Percentiles rank a stretch among this genome's conserved stretches.
These are phyloP conservation scores for Beauveria sp. DNA, from an alignment of 2,329 filamentous ascomycete species.

Conservation along the genomic window DNA sequence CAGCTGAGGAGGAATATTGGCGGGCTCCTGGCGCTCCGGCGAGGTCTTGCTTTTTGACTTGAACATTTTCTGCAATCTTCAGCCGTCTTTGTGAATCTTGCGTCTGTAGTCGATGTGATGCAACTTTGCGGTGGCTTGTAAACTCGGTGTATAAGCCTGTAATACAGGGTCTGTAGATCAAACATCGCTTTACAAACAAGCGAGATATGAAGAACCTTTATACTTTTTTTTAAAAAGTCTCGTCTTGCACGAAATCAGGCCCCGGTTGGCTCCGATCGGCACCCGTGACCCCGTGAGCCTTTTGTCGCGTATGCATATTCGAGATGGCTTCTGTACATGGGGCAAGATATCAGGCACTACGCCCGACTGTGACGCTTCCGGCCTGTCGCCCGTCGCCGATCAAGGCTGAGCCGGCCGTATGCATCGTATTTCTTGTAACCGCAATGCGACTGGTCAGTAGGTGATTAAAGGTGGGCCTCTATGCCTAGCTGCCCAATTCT, in stretches of 20 bases:
- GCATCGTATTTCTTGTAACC: slow-evolving; percentile 5
- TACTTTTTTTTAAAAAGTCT: not conserved
- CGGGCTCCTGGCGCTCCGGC: slow-evolving; percentile 21
- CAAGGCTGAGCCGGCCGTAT: slow-evolving; percentile 8
- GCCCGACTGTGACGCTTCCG: not conserved
- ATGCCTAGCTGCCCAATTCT: not conserved
- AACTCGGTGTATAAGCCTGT: not conserved
- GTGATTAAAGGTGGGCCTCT: not conserved
- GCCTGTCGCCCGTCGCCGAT: not conserved
- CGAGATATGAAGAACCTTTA: not conserved
- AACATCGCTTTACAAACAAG: not conserved
- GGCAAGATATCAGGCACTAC: not conserved
- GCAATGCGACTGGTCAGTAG: not conserved
- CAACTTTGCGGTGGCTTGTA: too few species aligned
- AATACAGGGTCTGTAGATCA: not conserved
- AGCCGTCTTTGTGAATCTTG: not conserved
- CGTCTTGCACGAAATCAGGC: not conserved
- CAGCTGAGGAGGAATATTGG: slow-evolving; percentile 31
- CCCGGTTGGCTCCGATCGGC: not conserved
- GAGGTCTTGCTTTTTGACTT: slow-evolving; percentile 17
- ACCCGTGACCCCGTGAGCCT: not conserved
- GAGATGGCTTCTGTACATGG: not conserved
- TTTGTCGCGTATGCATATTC: not conserved
- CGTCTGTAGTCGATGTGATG: not conserved
- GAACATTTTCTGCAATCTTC: not conserved